Base-by-base conservation (phyloP, 371 early-diverging fungal genomes). In the Zopfochytrium polystomum region DNA sequence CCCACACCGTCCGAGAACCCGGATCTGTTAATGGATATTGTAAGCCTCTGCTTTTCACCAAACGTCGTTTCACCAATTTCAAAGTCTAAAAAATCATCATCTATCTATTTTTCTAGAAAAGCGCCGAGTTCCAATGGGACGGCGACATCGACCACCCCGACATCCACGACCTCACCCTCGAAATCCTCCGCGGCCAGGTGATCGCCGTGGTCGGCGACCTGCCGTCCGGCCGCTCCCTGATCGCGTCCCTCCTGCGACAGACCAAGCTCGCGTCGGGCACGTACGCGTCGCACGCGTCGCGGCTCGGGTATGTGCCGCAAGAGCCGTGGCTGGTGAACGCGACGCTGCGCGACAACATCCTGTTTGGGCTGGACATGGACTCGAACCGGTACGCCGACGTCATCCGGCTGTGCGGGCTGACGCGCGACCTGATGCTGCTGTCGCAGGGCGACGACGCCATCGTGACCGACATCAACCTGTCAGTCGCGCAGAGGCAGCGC, bases 171-270 rank as follows among this genome's bases (percentile, higher is more conserved):
- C 58, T 87, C 31, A 74, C 64, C 44, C 67, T 88, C 52, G 71
- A 54, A 23, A 73, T 87, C 35, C 60, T 70, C 13, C 75, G 80
- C 18, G 78, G 79, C 0, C 71, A 84, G 53, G 35, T 84, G 23
- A 71, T 86, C 33, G 87, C 84, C 4, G 76, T 88, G 29, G 82
- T 88, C 3, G 89, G 89, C 20, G 87, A 85, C 63, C 80, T 88
- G 13, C 86, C 85, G 26, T 78, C 85, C 3, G 86, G 88, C 63
- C 79, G 80, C 53, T 81, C 80, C n/a, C 73, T 86, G 9, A 47
- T 86, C 30, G 80, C 81, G 1, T 86, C 86, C 2, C 65, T 86
- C 43, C 78, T 85, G 74, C 85, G 87, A 13, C 86, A 87, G 60
- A 76, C 87, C 42, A 77, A 73, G 29, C 63, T 66, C 42, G 52